Percentiles rank a stretch among this genome's conserved stretches.
These are phyloP conservation scores for Akanthomyces lecanii DNA, from an alignment of 2,329 filamentous ascomycete genomes.

Conservation along the genomic window DNA sequence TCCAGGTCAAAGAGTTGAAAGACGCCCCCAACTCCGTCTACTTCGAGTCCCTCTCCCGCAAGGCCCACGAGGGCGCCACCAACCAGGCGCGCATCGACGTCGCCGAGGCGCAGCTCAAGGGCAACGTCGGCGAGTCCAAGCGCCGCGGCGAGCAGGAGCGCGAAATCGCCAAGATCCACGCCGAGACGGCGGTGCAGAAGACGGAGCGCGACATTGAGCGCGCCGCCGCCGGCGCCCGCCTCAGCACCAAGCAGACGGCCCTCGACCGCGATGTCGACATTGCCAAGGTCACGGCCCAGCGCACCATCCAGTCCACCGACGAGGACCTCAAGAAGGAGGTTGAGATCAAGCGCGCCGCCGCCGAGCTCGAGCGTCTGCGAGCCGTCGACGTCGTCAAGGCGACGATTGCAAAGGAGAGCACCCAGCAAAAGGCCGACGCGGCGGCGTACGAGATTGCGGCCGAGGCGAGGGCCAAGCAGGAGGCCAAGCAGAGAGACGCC, in stretches of 20 bases:
- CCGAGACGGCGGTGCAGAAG: constrained; percentile 78
- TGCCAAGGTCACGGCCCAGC: constrained; percentile 67
- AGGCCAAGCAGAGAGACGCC: constrained; percentile 43
- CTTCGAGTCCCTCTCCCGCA: constrained; percentile 75
- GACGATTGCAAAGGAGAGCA: constrained; percentile 58
- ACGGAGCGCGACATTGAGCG: constrained; percentile 81
- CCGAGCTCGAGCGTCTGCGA: constrained; percentile 75
- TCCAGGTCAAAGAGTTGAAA: constrained; percentile 69
- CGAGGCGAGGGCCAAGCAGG: constrained; percentile 50
- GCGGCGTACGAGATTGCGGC: constrained; percentile 50
- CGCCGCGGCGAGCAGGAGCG: constrained; percentile 78
- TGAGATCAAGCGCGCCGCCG: constrained; percentile 70
- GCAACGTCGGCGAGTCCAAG: constrained; percentile 72
- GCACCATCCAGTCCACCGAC: constrained; percentile 70
- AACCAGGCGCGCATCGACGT: constrained; percentile 72
- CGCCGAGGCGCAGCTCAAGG: constrained; percentile 58
- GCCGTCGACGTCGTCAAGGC: constrained; percentile 72
- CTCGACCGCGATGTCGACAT: constrained; percentile 73
- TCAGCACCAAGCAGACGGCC: constrained; percentile 67
- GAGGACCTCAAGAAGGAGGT: constrained; percentile 77
- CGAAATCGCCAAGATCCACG: constrained; percentile 83
- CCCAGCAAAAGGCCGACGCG: constrained; percentile 50
- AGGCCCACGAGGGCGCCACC: constrained; percentile 79
- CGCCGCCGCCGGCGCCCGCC: constrained; percentile 69
- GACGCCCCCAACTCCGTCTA: constrained; percentile 79